Percentiles rank a stretch among this genome's conserved stretches.
Evolutionary conservation across 495 filamentous ascomycete genomes (phyloP).

Genomic region (Jackrogersella multiformis): DNA sequence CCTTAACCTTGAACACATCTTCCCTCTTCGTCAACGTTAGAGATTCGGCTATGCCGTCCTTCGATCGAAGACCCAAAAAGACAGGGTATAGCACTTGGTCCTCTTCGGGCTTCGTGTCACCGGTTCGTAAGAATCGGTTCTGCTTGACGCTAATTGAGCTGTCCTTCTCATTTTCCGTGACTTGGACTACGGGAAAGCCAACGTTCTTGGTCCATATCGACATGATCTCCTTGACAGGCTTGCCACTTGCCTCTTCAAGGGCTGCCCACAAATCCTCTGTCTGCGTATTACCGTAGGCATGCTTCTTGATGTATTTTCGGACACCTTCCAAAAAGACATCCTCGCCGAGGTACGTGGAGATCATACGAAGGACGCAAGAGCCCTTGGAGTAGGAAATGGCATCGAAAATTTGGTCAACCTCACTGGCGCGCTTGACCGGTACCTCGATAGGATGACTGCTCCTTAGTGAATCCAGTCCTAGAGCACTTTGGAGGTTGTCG

Average conservation of each 20-base stretch:
- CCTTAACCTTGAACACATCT: slow-evolving; percentile 70
- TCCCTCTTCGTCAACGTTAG: slow-evolving; percentile 77
- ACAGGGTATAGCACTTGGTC: slow-evolving; percentile 81
- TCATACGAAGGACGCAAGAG: slow-evolving; percentile 95
- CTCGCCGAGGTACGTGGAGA: slow-evolving; percentile 93
- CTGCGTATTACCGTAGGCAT: slow-evolving; percentile 85
- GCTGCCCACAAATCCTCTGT: slow-evolving; percentile 93
- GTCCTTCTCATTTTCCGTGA: slow-evolving; percentile 67
- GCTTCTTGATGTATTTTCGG: slow-evolving; percentile 90
- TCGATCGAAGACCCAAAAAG: slow-evolving; percentile 73
- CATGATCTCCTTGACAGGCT: slow-evolving; percentile 82
- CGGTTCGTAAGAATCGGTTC: slow-evolving; percentile 78
- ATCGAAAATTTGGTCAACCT: slow-evolving; percentile 99
- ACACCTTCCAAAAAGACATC: slow-evolving; percentile 94
- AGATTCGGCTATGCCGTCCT: slow-evolving; percentile 69
- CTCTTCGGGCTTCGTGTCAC: slow-evolving; percentile 82
- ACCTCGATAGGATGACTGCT: slow-evolving; percentile 98
- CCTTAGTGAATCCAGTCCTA: slow-evolving; percentile 87
- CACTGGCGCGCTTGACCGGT: slow-evolving; percentile 91
- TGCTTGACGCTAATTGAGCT: slow-evolving; percentile 74
- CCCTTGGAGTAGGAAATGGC: slow-evolving; percentile 98
- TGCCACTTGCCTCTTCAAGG: slow-evolving; percentile 88
- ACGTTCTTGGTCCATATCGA: slow-evolving; percentile 83
- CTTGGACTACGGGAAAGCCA: slow-evolving; percentile 76
- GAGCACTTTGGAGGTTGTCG: slow-evolving; percentile 86